A percentile compares a stretch with the other conserved stretches of the same genome.
Conservation (phyloP, 2,329 filamentous ascomycete genomes). For the Drechmeria coniospora region DNA sequence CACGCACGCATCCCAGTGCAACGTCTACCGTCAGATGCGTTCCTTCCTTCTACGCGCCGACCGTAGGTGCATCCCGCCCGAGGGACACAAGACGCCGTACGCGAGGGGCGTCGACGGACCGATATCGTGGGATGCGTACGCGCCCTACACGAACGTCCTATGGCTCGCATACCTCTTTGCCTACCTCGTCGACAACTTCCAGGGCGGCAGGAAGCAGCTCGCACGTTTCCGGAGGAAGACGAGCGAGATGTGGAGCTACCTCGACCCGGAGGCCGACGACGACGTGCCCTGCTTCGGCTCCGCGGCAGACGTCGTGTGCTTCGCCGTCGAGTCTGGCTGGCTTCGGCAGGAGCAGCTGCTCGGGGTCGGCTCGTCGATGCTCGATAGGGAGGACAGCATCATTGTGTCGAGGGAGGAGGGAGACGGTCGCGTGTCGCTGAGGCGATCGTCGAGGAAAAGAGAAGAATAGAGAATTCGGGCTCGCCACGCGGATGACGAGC, state of each 20-base stretch:
- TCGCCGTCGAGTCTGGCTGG: slow-evolving; percentile 43
- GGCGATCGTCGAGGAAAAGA: slow-evolving; percentile 10
- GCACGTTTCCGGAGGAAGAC: slow-evolving; percentile 30
- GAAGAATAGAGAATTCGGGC: background rate
- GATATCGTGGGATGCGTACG: slow-evolving; percentile 37
- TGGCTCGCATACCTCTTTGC: slow-evolving; percentile 49
- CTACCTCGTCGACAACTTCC: slow-evolving; percentile 33
- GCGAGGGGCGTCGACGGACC: slow-evolving; percentile 27
- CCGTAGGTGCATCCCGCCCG: slow-evolving; percentile 31
- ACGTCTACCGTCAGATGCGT: slow-evolving; percentile 47
- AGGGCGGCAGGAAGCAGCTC: slow-evolving; percentile 29
- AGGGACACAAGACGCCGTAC: slow-evolving; percentile 31
- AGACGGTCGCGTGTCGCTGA: slow-evolving; percentile 8
- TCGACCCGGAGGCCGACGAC: slow-evolving; percentile 34
- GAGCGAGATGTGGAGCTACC: slow-evolving; percentile 35
- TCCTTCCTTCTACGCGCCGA: slow-evolving; percentile 38
- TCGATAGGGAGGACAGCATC: slow-evolving; percentile 26
- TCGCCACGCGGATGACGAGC: background rate
- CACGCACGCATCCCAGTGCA: slow-evolving; percentile 43
- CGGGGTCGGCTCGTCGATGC: slow-evolving; percentile 18
- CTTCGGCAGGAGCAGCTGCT: slow-evolving; percentile 35
- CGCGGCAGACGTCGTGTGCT: slow-evolving; percentile 40
- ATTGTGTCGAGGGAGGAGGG: slow-evolving; percentile 16
- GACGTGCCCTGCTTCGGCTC: slow-evolving; percentile 34
- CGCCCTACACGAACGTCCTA: slow-evolving; percentile 48